phyloP scores from a whole-genome alignment of 164 flowering plant genomes.

The Liquidambar formosana region DNA sequence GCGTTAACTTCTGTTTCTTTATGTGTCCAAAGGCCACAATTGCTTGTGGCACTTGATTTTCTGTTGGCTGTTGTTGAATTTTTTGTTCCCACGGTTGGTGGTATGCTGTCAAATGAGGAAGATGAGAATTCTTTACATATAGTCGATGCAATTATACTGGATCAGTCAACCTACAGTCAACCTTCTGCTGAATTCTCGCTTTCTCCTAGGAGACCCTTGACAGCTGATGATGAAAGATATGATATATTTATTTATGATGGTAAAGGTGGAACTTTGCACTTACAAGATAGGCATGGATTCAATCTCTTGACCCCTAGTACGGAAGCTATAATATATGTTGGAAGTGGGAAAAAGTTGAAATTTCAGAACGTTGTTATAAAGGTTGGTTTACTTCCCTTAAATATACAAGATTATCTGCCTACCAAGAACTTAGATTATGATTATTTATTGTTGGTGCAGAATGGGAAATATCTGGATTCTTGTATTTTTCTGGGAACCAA shows the following conservation, averaged over 20 bases:
- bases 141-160: slow-evolving; percentile 61
- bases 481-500: slow-evolving; percentile 73
- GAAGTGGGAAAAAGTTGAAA: slow-evolving; percentile 75
- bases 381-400: slow-evolving; percentile 26
- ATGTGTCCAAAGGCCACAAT: slow-evolving; percentile 84
- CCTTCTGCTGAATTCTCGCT: slow-evolving; percentile 58
- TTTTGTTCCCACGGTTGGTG: slow-evolving; percentile 77
- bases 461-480: slow-evolving; percentile 79
- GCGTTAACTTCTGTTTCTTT: slow-evolving; percentile 52
- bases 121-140: slow-evolving; percentile 40
- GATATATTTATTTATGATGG: slow-evolving; percentile 85
- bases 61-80: slow-evolving; percentile 89
- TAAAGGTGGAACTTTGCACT: slow-evolving; percentile 63
- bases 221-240: slow-evolving; percentile 82
- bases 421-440: neutral
- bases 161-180: slow-evolving; percentile 62
- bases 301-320: slow-evolving; percentile 50
- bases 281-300: slow-evolving; percentile 65
- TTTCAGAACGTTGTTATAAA: slow-evolving; percentile 78
- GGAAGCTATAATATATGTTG: slow-evolving; percentile 79
- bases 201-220: slow-evolving; percentile 74
- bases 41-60: slow-evolving; percentile 98
- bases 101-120: slow-evolving; percentile 57
- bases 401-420: neutral
- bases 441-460: slow-evolving; percentile 44